A percentile compares a stretch with the other conserved stretches of the same genome.
Conservation (phyloP, 768 basidiomycete genomes). For the Cyclocybe aegerita region DNA sequence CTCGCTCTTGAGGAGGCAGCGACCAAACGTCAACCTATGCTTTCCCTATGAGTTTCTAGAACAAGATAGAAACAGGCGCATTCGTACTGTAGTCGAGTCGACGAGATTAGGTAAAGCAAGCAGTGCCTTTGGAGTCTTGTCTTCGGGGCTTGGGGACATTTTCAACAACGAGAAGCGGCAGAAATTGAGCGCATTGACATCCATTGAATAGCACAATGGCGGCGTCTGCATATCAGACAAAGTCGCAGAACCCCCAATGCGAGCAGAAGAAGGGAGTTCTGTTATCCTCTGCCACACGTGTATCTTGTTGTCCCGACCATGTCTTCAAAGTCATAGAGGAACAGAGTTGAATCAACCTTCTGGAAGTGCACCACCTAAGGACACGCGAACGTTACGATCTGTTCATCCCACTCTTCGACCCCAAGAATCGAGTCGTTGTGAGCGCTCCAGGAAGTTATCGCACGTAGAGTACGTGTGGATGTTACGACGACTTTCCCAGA, state of each 20-base stretch:
- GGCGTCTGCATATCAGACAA: conserved; percentile 50
- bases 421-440: conserved; percentile 79
- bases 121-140: conserved; percentile 38
- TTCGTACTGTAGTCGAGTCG: conserved; percentile 76
- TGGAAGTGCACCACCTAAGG: conserved; percentile 2
- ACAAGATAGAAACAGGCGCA: not conserved
- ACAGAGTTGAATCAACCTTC: conserved; percentile 2
- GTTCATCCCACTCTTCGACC: conserved; percentile 68
- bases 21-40: conserved; percentile 85
- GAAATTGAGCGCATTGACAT: conserved; percentile 92
- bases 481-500: conserved; percentile 77
- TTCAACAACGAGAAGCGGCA: conserved; percentile 80
- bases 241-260: conserved; percentile 59
- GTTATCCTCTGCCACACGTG: conserved; percentile 66
- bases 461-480: conserved; percentile 73
- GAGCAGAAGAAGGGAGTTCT: conserved; percentile 39
- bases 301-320: conserved; percentile 84
- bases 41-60: not conserved
- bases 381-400: conserved; percentile 73
- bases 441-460: conserved; percentile 73
- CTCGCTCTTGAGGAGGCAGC: conserved; percentile 61
- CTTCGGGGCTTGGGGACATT: conserved; percentile 1
- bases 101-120: conserved; percentile 86
- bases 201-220: conserved; percentile 62
- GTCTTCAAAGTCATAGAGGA: conserved; percentile 41